Conservation (phyloP, 495 filamentous ascomycete species). For the Penicillium angulare region DNA sequence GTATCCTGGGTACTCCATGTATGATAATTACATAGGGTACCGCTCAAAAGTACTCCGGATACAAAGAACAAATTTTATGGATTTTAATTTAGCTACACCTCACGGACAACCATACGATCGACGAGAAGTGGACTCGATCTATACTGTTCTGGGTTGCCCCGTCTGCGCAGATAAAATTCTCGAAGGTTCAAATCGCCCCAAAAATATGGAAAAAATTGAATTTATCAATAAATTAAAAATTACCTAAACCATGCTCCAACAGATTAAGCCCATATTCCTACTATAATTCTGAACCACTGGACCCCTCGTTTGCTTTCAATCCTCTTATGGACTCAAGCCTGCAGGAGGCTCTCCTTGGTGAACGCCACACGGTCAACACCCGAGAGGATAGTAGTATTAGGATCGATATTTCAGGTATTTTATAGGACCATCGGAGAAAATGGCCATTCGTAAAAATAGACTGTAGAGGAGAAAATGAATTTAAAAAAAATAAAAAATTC, state of each 20-base stretch:
- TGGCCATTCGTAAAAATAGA: background rate
- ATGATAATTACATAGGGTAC: conserved; percentile 22
- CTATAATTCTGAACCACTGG: background rate
- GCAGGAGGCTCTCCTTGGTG: conserved; percentile 8
- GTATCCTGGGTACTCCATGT: conserved; percentile 14
- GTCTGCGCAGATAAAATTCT: conserved; percentile 3
- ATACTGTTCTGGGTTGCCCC: conserved; percentile 22
- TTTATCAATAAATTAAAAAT: background rate
- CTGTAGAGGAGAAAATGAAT: background rate
- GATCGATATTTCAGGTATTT: background rate
- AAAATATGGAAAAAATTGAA: background rate
- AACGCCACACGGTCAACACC: conserved; percentile 4
- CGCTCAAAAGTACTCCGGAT: conserved; percentile 17
- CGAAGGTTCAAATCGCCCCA: background rate
- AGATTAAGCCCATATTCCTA: background rate
- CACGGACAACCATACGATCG: conserved; percentile 23
- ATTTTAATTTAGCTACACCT: conserved; percentile 13
- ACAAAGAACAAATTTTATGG: background rate
- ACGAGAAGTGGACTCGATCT: conserved; percentile 26
- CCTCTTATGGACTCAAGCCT: background rate
- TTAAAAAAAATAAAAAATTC: background rate
- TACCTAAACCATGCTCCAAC: background rate
- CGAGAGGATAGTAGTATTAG: background rate
- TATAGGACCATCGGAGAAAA: background rate
- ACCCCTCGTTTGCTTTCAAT: conserved; percentile 3